Base-by-base conservation (phyloP, 257 asterid genomes). In the Nicotiana knightiana region DNA sequence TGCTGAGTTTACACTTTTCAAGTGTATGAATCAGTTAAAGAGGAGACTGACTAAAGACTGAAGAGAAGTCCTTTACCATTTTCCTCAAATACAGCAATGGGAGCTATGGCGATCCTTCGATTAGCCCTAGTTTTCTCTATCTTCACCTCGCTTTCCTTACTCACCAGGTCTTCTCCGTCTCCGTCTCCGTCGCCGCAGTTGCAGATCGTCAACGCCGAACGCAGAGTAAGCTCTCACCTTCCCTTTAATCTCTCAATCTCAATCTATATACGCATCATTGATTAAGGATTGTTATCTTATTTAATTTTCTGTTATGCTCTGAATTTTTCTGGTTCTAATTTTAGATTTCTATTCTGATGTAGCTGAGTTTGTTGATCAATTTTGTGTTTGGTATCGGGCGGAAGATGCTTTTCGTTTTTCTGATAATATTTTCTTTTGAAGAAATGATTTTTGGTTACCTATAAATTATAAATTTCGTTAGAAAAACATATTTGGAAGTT, bases 191-290 rank as follows among this genome's bases (percentile, higher is more conserved):
- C 88, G 28, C 58, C 89, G 55, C 89, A 91, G 83, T 94, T 96
- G 71, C 97, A 94, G 90, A 92, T 96, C 92, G 83, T 89, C 77
- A 90, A 84, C 26, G 98, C 98, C 81, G 98, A 96, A 89, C 94
- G 99, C 48, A 92, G 95, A 82, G 99, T 93, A 81, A 83, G 85
- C 75, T 73, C 53, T 18, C 71, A 78, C 71, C 3, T 59, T 57
- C 76, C 33, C 1, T 7, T 39, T 12, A 71, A 12, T 46, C 6
- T 12, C 24, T 71, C 78, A 71, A 71, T 46, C 48, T 75, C 26
- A 55, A 55, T 55, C 5, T 16, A 55, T 24, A 15, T 48, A 43
- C 32, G 13, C 24, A 71, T 71, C 37, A 46, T 24, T 46, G 39
- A 26, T 71, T 71, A 24, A 12, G 13, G 79, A 70, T 39, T 39